phyloP scores from a whole-genome alignment of 331 rosid genomes.

The Spiraea crenata region DNA sequence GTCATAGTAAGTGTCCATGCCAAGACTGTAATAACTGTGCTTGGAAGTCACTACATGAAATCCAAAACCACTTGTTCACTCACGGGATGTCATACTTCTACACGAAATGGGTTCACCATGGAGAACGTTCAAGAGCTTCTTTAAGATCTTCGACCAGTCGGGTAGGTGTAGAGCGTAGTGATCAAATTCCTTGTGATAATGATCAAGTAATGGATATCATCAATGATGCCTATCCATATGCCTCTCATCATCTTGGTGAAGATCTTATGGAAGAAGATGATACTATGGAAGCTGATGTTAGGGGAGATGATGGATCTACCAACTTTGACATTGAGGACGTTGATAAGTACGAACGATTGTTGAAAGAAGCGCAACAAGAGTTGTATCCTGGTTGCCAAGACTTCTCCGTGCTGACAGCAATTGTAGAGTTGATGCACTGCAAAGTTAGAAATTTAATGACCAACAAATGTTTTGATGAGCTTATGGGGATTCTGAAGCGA shows the following conservation, averaged over 20 bases:
- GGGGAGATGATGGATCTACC: too few species aligned
- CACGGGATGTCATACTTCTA: not conserved
- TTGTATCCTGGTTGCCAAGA: not conserved
- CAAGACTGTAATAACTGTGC: not conserved
- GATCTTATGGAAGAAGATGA: not conserved
- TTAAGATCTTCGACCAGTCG: too few species aligned
- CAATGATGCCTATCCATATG: not conserved
- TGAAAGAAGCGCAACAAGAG: not conserved
- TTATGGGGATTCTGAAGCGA: not conserved
- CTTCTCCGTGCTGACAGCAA: too few species aligned
- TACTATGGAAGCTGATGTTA: not conserved
- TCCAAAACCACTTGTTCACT: not conserved
- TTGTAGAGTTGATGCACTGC: too few species aligned
- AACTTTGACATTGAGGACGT: too few species aligned
- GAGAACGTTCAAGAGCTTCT: not conserved
- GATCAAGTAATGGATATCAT: not conserved
- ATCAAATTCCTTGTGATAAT: too few species aligned
- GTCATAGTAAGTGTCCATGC: not conserved
- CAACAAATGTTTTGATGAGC: not conserved
- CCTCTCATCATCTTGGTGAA: not conserved
- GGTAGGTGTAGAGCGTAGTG: too few species aligned
- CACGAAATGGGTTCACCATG: not conserved
- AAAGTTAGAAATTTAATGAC: not conserved
- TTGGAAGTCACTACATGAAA: not conserved
- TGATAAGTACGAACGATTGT: not conserved